Evolutionary conservation across 129 eudicot species (phyloP).

Genomic region (Flaveria sonorensis): DNA sequence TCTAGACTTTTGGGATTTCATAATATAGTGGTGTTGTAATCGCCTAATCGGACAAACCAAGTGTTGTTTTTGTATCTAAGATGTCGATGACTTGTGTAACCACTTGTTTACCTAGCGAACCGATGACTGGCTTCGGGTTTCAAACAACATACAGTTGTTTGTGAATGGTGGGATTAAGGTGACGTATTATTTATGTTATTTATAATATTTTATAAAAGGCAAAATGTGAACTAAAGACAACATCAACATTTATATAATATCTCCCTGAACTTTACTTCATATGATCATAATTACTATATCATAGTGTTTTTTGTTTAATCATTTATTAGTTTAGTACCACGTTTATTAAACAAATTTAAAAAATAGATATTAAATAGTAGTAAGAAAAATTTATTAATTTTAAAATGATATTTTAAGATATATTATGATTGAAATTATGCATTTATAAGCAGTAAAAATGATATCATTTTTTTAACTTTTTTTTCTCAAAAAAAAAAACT

Average conservation of each 20-base stretch:
- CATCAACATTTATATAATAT: constrained; percentile 2
- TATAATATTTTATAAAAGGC: not conserved
- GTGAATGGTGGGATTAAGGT: too few relatives aligned
- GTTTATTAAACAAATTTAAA: too few relatives aligned
- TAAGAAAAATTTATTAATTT: too few relatives aligned
- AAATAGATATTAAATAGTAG: too few relatives aligned
- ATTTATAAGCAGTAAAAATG: too few relatives aligned
- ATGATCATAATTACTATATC: not conserved
- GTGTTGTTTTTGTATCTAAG: not conserved
- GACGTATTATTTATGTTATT: not conserved
- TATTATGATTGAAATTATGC: too few relatives aligned
- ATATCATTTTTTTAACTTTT: too few relatives aligned
- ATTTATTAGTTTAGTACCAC: too few relatives aligned
- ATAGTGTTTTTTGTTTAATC: too few relatives aligned
- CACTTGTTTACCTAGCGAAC: not conserved
- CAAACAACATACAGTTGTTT: too few relatives aligned
- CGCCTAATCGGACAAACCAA: not conserved
- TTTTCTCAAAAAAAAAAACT: too few relatives aligned
- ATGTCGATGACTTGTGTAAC: not conserved
- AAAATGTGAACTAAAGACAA: constrained; percentile 5
- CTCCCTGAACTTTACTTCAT: constrained; percentile 4
- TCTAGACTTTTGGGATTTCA: constrained; percentile 1
- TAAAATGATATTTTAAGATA: too few relatives aligned
- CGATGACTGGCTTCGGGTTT: not conserved
- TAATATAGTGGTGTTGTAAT: not conserved